Conservation (phyloP, 345 rosid genomes). For the Xanthoceras sorbifolium region DNA sequence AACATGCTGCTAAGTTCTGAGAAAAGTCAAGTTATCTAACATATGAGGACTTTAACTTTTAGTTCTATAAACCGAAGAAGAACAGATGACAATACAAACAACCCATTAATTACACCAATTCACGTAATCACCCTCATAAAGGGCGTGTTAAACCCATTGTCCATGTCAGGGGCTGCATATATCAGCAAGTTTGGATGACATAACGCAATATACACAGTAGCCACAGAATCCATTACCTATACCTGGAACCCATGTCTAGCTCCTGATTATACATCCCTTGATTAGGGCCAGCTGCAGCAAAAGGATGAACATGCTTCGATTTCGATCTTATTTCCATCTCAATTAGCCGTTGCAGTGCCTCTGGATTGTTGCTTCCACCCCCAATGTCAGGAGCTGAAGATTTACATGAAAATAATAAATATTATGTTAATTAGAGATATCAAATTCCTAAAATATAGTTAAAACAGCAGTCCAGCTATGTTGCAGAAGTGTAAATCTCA, state of each 20-base stretch:
- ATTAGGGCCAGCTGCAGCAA: constrained; percentile 46
- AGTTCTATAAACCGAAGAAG: not conserved
- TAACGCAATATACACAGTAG: constrained; percentile 24
- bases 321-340: constrained; percentile 78
- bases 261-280: constrained; percentile 67
- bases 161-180: not conserved
- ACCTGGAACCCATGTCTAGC: constrained; percentile 72
- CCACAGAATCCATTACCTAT: constrained; percentile 43
- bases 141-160: constrained; percentile 19
- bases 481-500: not conserved
- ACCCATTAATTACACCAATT: constrained; percentile 24
- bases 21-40: not conserved
- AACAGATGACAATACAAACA: constrained; percentile 5
- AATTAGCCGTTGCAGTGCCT: constrained; percentile 68
- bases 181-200: constrained; percentile 26
- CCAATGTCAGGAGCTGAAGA: constrained; percentile 53
- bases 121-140: not conserved
- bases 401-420: not conserved
- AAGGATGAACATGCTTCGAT: constrained; percentile 54
- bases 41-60: not conserved
- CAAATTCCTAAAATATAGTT: not conserved
- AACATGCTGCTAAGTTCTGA: not conserved
- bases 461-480: not conserved
- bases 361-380: constrained; percentile 57
- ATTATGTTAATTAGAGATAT: not conserved